Base-by-base conservation (phyloP, 129 eudicot species). In the Artemisia argyi region DNA sequence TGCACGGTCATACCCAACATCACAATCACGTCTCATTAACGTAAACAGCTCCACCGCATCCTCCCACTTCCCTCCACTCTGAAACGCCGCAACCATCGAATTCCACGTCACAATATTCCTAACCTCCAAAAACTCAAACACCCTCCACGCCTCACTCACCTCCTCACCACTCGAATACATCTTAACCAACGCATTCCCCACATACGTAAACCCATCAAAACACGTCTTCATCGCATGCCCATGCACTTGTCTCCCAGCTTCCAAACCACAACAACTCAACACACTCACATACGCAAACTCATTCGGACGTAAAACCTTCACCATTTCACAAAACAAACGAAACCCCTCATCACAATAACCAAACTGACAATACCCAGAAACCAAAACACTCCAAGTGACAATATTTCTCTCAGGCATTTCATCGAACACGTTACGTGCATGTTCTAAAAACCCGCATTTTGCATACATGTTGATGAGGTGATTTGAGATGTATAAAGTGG, bases 211-310 rank as follows among this genome's bases (percentile, higher is more conserved):
- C n/a, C 64, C 57, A 81, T 79, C 85, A 52, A 84, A 91, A 66
- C 83, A 83, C 24, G 96, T 86, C 73, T 82, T 91, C 35, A 83
- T 0, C 2, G 83, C 82, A 32, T 76, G 76, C 44, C 75, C 85
- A 50, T 91, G 97, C 15, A 91, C 91, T 80, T 88, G 96, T 74
- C 65, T 56, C 11, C 97, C 97, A 7, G 76, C 64, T 22, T 44
- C 69, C 44, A 17, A 15, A 72, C 83, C 83, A 68, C 97, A 91
- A n/a, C 56, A 67, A 4, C 86, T 84, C 26, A 91, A 67, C 65
- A 91, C 84, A 26, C 92, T 86, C 2, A 91, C 82, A 3, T 82
- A 88, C 0, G 87, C 86, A 71, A 86, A 91, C 15, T 91, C 97
- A 18, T 74, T 91, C 7, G 97, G 94, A 5, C 54, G 82, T 44